These are phyloP conservation scores for Rhodotorula diobovata DNA, from an alignment of 768 basidiomycete genomes.

Conservation along the genomic window DNA sequence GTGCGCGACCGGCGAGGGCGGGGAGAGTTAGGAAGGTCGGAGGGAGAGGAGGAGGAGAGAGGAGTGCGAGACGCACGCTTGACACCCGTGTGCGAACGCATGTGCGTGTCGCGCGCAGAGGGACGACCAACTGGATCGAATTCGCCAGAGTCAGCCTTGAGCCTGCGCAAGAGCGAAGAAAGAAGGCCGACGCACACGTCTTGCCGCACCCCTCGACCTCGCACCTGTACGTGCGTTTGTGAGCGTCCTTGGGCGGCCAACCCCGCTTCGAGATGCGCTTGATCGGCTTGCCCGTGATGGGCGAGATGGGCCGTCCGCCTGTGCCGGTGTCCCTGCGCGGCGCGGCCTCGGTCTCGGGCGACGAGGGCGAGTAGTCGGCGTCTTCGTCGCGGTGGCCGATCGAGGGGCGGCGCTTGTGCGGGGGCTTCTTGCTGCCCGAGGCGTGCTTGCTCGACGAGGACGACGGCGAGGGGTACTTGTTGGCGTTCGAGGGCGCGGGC, in stretches of 20 bases:
- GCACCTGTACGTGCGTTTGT: constrained; percentile 3
- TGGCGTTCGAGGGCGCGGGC: no score
- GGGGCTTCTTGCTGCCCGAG: no score
- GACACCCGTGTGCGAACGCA: constrained; percentile 14
- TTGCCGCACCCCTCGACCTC: constrained; percentile 13
- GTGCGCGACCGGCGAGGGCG: neutral
- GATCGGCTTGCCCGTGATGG: constrained; percentile 30
- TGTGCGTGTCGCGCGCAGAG: constrained; percentile 20
- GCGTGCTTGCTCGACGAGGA: no score
- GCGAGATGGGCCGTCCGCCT: constrained; percentile 5
- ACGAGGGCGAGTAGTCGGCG: neutral
- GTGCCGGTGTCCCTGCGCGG: no score
- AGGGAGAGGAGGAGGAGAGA: no score
- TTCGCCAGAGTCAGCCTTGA: neutral
- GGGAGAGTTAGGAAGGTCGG: neutral
- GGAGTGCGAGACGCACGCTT: constrained; percentile 12
- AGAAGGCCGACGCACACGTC: constrained; percentile 8
- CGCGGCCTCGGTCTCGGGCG: neutral
- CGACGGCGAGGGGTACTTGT: neutral
- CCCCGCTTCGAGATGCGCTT: constrained; percentile 19
- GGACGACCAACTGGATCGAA: constrained; percentile 20
- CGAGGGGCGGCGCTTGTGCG: neutral
- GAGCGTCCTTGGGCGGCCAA: constrained; percentile 28
- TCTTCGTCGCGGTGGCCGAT: neutral
- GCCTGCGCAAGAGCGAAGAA: no score